Evolutionary conservation across 306 rosid genomes (phyloP).

Genomic region (Datisca glomerata): DNA sequence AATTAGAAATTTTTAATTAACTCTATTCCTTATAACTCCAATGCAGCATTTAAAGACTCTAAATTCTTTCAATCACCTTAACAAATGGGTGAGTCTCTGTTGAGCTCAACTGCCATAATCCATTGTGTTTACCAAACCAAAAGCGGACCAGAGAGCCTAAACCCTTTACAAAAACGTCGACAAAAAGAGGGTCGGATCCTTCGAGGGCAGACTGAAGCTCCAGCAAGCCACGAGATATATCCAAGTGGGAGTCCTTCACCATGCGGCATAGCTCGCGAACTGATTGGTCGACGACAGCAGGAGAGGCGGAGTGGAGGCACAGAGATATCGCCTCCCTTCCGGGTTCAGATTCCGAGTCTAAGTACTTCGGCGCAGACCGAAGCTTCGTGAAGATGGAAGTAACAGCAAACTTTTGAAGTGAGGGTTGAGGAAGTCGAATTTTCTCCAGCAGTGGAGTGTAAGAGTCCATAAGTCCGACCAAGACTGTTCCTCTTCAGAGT

Average conservation of each 20-base stretch:
- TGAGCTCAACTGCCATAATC: conserved; percentile 25
- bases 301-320: conserved; percentile 52
- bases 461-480: conserved; percentile 35
- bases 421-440: conserved; percentile 67
- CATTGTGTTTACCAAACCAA: conserved; percentile 43
- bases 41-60: too few species aligned
- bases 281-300: conserved; percentile 71
- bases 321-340: conserved; percentile 60
- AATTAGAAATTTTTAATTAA: too few species aligned
- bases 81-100: conserved; percentile 53
- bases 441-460: conserved; percentile 48
- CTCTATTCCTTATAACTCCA: too few species aligned
- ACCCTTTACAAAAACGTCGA: conserved; percentile 59
- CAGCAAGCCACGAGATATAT: conserved; percentile 32
- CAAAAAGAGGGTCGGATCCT: conserved; percentile 45
- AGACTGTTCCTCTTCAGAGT: neutral
- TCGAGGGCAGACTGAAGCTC: conserved; percentile 78
- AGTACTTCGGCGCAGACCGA: conserved; percentile 51
- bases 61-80: conserved; percentile 28
- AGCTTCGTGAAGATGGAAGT: conserved; percentile 75
- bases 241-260: conserved; percentile 37
- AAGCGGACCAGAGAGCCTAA: conserved; percentile 54
- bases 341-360: conserved; percentile 57
- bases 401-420: conserved; percentile 76
- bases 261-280: conserved; percentile 79